Evolutionary conservation across 2,329 filamentous ascomycete genomes (phyloP).

Genomic region (Trichoderma breve): DNA sequence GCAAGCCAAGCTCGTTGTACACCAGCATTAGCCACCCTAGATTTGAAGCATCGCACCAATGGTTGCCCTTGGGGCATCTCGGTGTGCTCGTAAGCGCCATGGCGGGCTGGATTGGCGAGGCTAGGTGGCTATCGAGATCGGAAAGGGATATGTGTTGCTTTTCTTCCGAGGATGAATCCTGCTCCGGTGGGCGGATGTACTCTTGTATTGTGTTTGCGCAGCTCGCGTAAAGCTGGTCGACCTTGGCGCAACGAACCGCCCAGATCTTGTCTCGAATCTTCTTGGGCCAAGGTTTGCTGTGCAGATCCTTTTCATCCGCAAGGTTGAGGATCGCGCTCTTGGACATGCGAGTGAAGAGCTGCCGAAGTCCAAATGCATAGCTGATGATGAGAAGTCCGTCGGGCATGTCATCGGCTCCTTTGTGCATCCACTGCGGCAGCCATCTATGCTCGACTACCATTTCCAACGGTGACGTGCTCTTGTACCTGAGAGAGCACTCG

Average conservation of each 20-base stretch:
- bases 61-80: conserved; percentile 50
- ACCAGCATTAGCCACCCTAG: conserved; percentile 55
- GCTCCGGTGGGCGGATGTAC: conserved; percentile 39
- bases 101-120: conserved; percentile 19
- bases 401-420: conserved; percentile 47
- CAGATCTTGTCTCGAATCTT: conserved; percentile 49
- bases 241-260: conserved; percentile 48
- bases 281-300: conserved; percentile 46
- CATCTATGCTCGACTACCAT: conserved; percentile 50
- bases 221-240: conserved; percentile 49
- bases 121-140: conserved; percentile 25
- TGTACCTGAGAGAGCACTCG: conserved; percentile 49
- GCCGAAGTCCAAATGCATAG: conserved; percentile 50
- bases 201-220: conserved; percentile 46
- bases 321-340: conserved; percentile 49
- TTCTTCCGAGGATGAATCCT: conserved; percentile 21
- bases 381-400: conserved; percentile 52
- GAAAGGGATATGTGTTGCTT: conserved; percentile 24
- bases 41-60: conserved; percentile 51
- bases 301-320: conserved; percentile 42
- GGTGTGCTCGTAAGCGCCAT: conserved; percentile 38
- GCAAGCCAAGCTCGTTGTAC: conserved; percentile 46
- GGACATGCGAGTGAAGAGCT: conserved; percentile 49
- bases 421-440: conserved; percentile 52
- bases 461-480: conserved; percentile 51